A percentile compares a stretch with the other conserved stretches of the same genome.
Conservation (phyloP, 1,284 basidiomycete genomes). For the Pseudozyma thailandica region DNA sequence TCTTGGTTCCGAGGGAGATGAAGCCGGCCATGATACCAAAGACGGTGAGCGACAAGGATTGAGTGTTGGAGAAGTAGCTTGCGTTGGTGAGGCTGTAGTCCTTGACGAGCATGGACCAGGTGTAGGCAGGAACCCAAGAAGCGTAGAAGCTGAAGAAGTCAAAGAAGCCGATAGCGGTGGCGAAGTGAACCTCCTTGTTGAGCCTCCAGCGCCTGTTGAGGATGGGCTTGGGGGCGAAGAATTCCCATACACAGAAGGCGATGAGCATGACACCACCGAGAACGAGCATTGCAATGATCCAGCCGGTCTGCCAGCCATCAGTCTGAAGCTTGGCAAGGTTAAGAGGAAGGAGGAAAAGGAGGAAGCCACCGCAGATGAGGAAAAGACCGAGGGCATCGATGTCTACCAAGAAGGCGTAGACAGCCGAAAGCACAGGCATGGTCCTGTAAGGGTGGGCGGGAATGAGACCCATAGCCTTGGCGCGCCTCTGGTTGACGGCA, state of each 20-base stretch:
- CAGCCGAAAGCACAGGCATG: constrained; percentile 22
- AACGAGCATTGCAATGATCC: constrained; percentile 65
- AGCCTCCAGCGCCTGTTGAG: constrained; percentile 59
- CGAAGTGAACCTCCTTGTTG: constrained; percentile 63
- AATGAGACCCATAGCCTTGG: constrained; percentile 49
- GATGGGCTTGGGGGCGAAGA: constrained; percentile 58
- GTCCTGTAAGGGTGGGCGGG: constrained; percentile 57
- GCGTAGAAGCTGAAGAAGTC: constrained; percentile 65
- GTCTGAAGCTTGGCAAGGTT: constrained; percentile 46
- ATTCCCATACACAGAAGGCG: constrained; percentile 53
- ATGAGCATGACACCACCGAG: constrained; percentile 59
- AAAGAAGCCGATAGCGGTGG: constrained; percentile 63
- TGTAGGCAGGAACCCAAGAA: constrained; percentile 58
- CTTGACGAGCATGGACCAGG: constrained; percentile 47
- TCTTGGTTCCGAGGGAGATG: constrained; percentile 54
- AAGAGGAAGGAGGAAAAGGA: constrained; percentile 62
- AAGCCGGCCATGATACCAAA: constrained; percentile 64
- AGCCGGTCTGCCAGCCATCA: constrained; percentile 52
- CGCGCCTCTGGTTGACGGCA: constrained; percentile 55
- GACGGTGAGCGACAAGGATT: constrained; percentile 59
- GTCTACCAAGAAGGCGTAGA: constrained; percentile 50
- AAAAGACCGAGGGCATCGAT: constrained; percentile 62
- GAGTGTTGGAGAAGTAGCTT: constrained; percentile 61
- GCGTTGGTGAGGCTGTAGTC: constrained; percentile 40
- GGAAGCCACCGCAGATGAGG: constrained; percentile 60